Base-by-base conservation (phyloP, 169 alveolate genomes). In the Ichthyophthirius multifiliis region DNA sequence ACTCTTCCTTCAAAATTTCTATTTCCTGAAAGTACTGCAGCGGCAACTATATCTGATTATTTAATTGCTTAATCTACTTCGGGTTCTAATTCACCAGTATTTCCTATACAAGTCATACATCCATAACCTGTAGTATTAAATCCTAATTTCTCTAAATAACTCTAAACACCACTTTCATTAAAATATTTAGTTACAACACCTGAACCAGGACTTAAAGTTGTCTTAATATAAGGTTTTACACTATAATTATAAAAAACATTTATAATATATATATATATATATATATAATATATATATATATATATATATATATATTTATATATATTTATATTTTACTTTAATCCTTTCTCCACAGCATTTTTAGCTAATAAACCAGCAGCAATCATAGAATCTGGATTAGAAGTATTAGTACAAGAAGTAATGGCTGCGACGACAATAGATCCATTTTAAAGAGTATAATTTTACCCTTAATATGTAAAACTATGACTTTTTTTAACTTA, bases 91-190 rank as follows among this genome's bases (percentile, higher is more conserved):
- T 96, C 97, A 31, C 99, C 99, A 74, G 97, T 88, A 92, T 98
- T 98, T 20, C 99, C 99, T 71, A 97, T 98, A 92, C 99, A 98
- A 10, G 99, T 97, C 99, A 97, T 97, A 92, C 99, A 98, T 0
- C 99, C 99, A 93, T 93, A 98, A 12, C 99, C 99, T 7, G 98
- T 97, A 37, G 87, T 84, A 86, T 97, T 93, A 88, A 98, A 98
- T 18, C 99, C 99, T 20, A 97, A 94, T 87, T 93, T 30, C 87
- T 98, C 98, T 55, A 98, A 87, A 76, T 90, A 95, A 7, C 86
- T 86, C 43, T 94, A 83, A 23, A 97, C 91, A 32, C 98, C 98
- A 73, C 77, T 30, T 32, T 44, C 82, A 16, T 48, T 63, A 41
- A 35, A 81, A 67, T 81, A 81, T 31, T 81, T 44, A 47, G 82